Evolutionary conservation across 2,329 filamentous ascomycete genomes (phyloP).

Genomic region (Magnaporthiopsis rhizophila): DNA sequence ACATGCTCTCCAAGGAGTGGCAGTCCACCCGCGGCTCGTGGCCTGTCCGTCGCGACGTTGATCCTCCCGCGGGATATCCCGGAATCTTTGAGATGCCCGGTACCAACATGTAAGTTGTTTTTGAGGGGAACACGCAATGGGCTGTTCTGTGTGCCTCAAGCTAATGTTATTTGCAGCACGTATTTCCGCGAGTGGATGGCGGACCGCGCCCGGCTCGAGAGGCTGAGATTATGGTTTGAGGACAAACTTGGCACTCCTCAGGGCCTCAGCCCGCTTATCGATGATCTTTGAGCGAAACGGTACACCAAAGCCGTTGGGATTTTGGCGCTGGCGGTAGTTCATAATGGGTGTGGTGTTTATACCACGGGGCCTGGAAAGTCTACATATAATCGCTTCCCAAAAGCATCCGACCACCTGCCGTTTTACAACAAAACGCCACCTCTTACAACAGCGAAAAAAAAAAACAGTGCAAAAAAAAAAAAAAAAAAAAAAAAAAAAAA

Average conservation of each 20-base stretch:
- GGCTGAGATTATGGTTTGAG: constrained; percentile 33
- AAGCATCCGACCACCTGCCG: no score
- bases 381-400: no score
- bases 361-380: no score
- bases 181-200: constrained; percentile 33
- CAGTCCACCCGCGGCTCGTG: constrained; percentile 20
- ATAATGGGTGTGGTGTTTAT: no score
- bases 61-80: constrained; percentile 20
- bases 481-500: no score
- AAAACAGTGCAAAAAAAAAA: no score
- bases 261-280: constrained; percentile 28
- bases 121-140: background rate
- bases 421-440: no score
- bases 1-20: constrained; percentile 32
- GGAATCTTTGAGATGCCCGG: constrained; percentile 21
- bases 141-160: no score
- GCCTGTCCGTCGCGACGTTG: constrained; percentile 28
- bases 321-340: no score
- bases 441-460: no score
- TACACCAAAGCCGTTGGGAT: no score
- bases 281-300: constrained; percentile 2
- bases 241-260: constrained; percentile 31
- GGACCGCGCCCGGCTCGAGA: constrained; percentile 32
- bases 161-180: constrained; percentile 8
- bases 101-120: constrained; percentile 22